A percentile compares a stretch with the other conserved stretches of the same genome.
These are phyloP conservation scores for Emergomyces africanus DNA, from an alignment of 2,329 filamentous ascomycete species.

Conservation along the genomic window DNA sequence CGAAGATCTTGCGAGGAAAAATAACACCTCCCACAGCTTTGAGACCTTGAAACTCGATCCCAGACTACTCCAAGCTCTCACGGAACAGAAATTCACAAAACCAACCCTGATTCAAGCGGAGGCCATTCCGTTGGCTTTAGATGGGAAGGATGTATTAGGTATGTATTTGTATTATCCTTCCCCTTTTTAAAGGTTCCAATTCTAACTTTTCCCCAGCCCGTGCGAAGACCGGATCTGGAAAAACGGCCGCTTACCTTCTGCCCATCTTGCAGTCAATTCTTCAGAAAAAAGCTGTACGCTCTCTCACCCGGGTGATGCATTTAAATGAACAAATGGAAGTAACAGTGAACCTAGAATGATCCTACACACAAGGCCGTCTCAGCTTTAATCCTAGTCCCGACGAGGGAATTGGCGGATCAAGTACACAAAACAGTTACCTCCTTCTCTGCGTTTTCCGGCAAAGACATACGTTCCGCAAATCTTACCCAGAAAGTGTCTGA, in stretches of 20 bases:
- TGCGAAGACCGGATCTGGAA: slow-evolving; percentile 89
- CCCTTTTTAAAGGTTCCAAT: not conserved
- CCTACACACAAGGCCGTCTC: slow-evolving; percentile 42
- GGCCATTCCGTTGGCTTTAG: slow-evolving; percentile 75
- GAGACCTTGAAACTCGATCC: slow-evolving; percentile 68
- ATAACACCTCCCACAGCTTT: slow-evolving; percentile 39
- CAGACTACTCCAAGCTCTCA: slow-evolving; percentile 73
- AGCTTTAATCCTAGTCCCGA: slow-evolving; percentile 84
- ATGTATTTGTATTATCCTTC: slow-evolving; percentile 9
- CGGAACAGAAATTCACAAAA: slow-evolving; percentile 67
- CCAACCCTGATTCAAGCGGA: slow-evolving; percentile 83
- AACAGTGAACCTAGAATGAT: slow-evolving; percentile 56
- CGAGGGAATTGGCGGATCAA: slow-evolving; percentile 86
- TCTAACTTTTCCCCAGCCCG: slow-evolving; percentile 43
- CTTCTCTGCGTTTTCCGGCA: slow-evolving; percentile 71
- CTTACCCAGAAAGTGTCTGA: slow-evolving; percentile 84
- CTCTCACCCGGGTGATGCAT: not conserved
- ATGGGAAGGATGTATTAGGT: slow-evolving; percentile 74
- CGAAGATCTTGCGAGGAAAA: slow-evolving; percentile 17
- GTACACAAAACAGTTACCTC: slow-evolving; percentile 66
- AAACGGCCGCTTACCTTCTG: slow-evolving; percentile 90
- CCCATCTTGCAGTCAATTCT: slow-evolving; percentile 78
- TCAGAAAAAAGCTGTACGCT: slow-evolving; percentile 55
- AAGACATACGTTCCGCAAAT: slow-evolving; percentile 71
- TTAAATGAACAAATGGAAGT: not conserved